Percentiles rank a stretch among this genome's conserved stretches.
Conservation (phyloP, 2,329 filamentous ascomycete species). For the Stachybotrys elegans region DNA sequence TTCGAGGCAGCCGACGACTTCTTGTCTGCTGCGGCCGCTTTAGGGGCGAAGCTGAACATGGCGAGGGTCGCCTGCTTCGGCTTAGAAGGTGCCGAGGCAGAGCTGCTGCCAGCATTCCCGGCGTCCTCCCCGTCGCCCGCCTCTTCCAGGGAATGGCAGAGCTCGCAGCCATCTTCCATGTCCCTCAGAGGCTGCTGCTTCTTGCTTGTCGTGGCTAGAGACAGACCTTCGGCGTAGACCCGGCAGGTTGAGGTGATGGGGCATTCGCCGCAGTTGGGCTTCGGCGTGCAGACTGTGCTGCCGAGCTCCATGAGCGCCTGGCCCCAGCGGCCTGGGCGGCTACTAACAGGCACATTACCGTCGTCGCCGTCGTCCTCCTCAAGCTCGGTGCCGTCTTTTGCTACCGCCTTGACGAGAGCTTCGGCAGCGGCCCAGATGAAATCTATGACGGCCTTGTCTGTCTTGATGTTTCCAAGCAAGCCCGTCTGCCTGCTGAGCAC, state of each 20-base stretch:
- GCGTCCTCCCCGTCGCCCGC: slow-evolving; percentile 16
- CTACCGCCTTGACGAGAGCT: slow-evolving; percentile 47
- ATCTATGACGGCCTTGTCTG: slow-evolving; percentile 47
- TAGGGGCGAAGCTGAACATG: slow-evolving; percentile 24
- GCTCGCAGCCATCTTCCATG: slow-evolving; percentile 40
- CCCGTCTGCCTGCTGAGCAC: slow-evolving; percentile 58
- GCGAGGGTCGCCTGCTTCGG: slow-evolving; percentile 27
- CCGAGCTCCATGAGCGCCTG: slow-evolving; percentile 63
- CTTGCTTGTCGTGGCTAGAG: slow-evolving; percentile 18
- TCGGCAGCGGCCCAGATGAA: slow-evolving; percentile 54
- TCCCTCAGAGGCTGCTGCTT: slow-evolving; percentile 5
- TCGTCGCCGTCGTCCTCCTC: slow-evolving; percentile 9
- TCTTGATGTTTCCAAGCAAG: slow-evolving; percentile 50
- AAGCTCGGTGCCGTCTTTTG: slow-evolving; percentile 28
- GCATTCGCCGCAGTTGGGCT: slow-evolving; percentile 49
- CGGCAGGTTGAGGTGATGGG: slow-evolving; percentile 48
- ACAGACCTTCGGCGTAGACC: slow-evolving; percentile 42
- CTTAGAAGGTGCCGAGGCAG: slow-evolving; percentile 10
- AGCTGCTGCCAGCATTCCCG: slow-evolving; percentile 4
- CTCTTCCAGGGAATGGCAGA: slow-evolving; percentile 45
- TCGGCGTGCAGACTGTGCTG: slow-evolving; percentile 56
- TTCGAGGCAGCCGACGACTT: slow-evolving; percentile 9
- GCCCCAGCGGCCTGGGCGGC: slow-evolving; percentile 55
- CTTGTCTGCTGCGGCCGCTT: slow-evolving; percentile 11
- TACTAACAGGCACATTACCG: slow-evolving; percentile 30